Evolutionary conservation across 1,139 yeast species (phyloP), one percentile per base, ranked within the genome.

Genomic region (Diutina sp.): DNA sequence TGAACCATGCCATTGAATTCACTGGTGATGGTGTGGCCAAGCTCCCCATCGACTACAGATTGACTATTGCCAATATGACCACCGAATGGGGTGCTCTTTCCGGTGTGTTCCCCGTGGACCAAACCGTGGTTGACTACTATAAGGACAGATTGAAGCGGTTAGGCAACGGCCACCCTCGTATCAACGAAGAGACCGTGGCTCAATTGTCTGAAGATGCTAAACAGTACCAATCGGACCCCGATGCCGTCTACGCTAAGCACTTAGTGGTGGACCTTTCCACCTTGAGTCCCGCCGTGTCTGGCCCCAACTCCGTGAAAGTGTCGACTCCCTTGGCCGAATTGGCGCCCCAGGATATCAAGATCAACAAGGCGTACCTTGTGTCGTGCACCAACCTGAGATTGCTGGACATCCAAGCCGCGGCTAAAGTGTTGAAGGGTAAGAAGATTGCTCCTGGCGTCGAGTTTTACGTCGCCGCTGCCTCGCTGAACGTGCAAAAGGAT

Each of bases 21-120:
- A 84, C 86, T 8, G 99, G 98, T 58, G 95, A 87, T 59, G 95
- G 93, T 51, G 78, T 93, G 30, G 74, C 78, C 50, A 77, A 81
- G 60, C 76, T 93, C 59, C 78, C 96, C 1, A 82, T 93, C 51
- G 99, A 93, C 69, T 91, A 89, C 71, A 82, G 99, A 68, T 79
- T 93, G 62, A 93, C 99, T 28, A 91, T 93, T 63, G 99, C 99
- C 58, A 93, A 93, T 68, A 93, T 93, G 99, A 93, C 99, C 56
- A 93, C 99, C 50, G 99, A 93, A 72, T 93, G 99, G 99, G 99
- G 99, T 64, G 99, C 99, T 0, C 77, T 93, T 16, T 87, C 97
- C 6, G 99, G 99, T 52, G 74, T 93, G 59, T 93, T 93, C 82
- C 98, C 99, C 5, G 90, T 93, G 25, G 99, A 93, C 68, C 76